A percentile compares a stretch with the other conserved stretches of the same genome.
Conservation (phyloP, 2,329 filamentous ascomycete genomes). For the Cryphonectria nitschkei region DNA sequence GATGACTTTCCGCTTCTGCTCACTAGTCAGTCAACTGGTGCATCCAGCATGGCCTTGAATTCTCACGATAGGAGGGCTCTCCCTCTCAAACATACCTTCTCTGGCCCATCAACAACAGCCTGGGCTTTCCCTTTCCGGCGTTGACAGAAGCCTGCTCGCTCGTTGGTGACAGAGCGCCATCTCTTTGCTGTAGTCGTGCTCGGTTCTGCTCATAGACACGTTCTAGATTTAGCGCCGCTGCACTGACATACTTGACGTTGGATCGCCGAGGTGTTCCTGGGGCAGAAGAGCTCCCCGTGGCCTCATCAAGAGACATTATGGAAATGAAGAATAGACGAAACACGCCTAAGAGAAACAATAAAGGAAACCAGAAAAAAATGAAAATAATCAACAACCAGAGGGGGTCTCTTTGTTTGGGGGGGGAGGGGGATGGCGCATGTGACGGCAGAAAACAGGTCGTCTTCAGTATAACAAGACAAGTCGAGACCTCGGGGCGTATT, state of each 20-base stretch:
- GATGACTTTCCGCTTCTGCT: constrained; percentile 94
- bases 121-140: constrained; percentile 71
- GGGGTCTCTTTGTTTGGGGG: background rate
- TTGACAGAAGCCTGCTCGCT: constrained; percentile 48
- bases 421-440: background rate
- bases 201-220: constrained; percentile 66
- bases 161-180: constrained; percentile 47
- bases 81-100: constrained; percentile 67
- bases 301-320: constrained; percentile 34
- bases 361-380: background rate
- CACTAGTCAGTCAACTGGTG: constrained; percentile 26
- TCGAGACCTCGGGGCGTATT: background rate
- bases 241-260: constrained; percentile 50
- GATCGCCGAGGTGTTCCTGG: constrained; percentile 36
- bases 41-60: background rate
- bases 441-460: background rate
- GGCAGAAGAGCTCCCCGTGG: constrained; percentile 29
- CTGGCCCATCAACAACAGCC: constrained; percentile 92
- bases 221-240: constrained; percentile 66
- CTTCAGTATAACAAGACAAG: background rate
- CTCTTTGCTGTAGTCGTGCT: constrained; percentile 52
- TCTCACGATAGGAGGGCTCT: background rate
- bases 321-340: background rate
- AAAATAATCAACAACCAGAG: background rate
- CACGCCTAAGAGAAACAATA: background rate